Conservation (phyloP, 257 asterid genomes). For the Solanum microdontum region DNA sequence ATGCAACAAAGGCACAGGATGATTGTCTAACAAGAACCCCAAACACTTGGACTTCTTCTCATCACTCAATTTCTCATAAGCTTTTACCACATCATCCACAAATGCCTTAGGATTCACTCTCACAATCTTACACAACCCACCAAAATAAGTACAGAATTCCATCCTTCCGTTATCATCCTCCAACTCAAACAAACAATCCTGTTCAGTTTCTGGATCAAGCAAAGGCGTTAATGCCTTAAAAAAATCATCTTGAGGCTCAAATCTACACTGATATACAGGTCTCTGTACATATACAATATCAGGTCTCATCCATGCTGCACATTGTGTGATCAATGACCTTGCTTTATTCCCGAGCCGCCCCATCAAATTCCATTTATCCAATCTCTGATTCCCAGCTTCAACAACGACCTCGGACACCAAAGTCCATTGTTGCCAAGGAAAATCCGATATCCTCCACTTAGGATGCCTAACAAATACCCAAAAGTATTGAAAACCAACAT, state of each 20-base stretch:
- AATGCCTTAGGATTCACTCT: constrained; percentile 75
- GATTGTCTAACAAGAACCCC: constrained; percentile 61
- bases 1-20: constrained; percentile 70
- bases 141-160: constrained; percentile 80
- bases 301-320: constrained; percentile 99
- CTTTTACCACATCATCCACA: constrained; percentile 90
- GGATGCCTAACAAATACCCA: constrained; percentile 99
- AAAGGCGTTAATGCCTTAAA: constrained; percentile 46
- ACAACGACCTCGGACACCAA: constrained; percentile 75
- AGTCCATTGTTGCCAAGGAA: constrained; percentile 97
- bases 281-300: constrained; percentile 76
- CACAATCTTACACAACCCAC: constrained; percentile 73
- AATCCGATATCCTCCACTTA: constrained; percentile 68
- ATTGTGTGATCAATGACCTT: constrained; percentile 59
- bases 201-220: constrained; percentile 76
- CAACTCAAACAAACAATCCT: constrained; percentile 58
- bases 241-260: constrained; percentile 82
- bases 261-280: constrained; percentile 87
- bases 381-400: constrained; percentile 73
- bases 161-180: constrained; percentile 57
- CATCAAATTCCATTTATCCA: constrained; percentile 96
- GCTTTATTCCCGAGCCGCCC: constrained; percentile 81
- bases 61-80: constrained; percentile 59
- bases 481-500: constrained; percentile 34
- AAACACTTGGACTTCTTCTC: constrained; percentile 70